Conservation (phyloP, 306 rosid species). For the Cyclanthera cordifolia region DNA sequence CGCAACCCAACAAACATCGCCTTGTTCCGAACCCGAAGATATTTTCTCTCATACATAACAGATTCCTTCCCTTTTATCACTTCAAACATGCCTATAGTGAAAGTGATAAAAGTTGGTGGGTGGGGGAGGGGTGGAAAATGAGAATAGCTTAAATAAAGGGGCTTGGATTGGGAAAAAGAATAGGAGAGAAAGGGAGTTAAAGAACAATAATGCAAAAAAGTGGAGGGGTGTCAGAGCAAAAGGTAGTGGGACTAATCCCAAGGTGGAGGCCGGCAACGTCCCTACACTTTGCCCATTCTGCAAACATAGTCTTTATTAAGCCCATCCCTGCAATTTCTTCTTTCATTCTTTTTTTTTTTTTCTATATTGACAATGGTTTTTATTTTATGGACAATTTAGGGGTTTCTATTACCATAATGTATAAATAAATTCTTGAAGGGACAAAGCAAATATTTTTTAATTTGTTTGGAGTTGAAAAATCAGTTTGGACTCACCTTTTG, state of each 20-base stretch:
- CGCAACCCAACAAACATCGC: too few species aligned
- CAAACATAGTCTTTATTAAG: neutral
- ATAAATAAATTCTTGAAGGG: too few species aligned
- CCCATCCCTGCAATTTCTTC: neutral
- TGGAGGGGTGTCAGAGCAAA: neutral
- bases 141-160: neutral
- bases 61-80: too few species aligned
- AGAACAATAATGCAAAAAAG: neutral
- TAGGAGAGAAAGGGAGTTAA: neutral
- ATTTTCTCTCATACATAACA: too few species aligned
- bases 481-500: too few species aligned
- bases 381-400: neutral
- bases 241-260: neutral
- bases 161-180: too few species aligned
- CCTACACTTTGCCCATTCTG: neutral
- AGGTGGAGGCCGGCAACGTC: neutral
- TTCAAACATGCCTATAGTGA: neutral
- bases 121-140: neutral
- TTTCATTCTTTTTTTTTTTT: neutral
- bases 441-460: too few species aligned
- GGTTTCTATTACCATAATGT: too few species aligned
- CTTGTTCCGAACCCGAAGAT: too few species aligned
- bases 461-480: too few species aligned
- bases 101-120: neutral
- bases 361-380: neutral